Conservation (phyloP, 257 asterid genomes). For the Plantago elongata region DNA sequence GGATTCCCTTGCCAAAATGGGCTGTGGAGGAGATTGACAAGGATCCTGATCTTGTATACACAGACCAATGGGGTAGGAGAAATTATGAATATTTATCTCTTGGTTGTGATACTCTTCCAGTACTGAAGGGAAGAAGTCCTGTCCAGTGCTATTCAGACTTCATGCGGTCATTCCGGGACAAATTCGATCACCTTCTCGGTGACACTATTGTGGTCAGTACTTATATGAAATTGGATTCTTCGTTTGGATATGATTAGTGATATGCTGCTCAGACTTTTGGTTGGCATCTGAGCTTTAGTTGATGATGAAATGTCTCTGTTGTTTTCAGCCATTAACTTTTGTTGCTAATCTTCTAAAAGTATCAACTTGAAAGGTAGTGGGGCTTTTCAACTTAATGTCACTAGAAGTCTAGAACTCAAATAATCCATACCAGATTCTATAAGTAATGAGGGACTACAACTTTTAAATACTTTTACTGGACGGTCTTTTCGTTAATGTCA, state of each 20-base stretch:
- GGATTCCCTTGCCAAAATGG: slow-evolving; percentile 94
- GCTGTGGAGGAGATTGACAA: slow-evolving; percentile 74
- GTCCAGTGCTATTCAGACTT: slow-evolving; percentile 86
- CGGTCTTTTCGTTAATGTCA: no score
- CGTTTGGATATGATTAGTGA: background rate
- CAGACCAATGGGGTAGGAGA: slow-evolving; percentile 96
- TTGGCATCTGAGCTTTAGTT: no score
- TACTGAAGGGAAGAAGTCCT: slow-evolving; percentile 84
- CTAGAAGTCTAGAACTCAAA: no score
- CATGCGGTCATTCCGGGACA: slow-evolving; percentile 81
- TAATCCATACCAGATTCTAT: no score
- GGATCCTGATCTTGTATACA: slow-evolving; percentile 89
- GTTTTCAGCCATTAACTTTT: no score
- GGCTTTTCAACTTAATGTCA: no score
- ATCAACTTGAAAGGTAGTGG: no score
- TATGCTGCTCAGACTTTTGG: no score
- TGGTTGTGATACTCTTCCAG: slow-evolving; percentile 84
- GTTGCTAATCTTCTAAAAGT: no score
- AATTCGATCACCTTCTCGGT: slow-evolving; percentile 62
- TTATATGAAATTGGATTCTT: background rate
- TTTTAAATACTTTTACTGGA: no score
- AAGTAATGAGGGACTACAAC: no score
- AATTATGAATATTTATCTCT: slow-evolving; percentile 85
- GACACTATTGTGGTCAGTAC: slow-evolving; percentile 70
- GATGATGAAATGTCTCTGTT: no score